Base-by-base conservation (phyloP, 2,329 filamentous ascomycete species). In the Colletotrichum magnum region DNA sequence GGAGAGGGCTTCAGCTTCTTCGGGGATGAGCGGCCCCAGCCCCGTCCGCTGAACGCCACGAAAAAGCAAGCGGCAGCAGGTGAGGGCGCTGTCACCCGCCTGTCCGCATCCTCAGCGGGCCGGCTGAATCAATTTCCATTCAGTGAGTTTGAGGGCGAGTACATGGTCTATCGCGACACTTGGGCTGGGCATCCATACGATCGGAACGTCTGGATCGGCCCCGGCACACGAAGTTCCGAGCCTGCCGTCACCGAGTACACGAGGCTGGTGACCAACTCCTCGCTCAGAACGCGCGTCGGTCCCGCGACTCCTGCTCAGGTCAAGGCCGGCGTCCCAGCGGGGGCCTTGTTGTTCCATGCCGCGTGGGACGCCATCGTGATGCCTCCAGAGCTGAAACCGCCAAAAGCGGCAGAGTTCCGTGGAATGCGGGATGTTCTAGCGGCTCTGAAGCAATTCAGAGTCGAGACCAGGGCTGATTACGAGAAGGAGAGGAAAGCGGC, bases 341-440 rank as follows among this genome's bases (percentile, higher is more conserved):
- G 79, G 0, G 77, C 80, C 1, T 83, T 81, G 63, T 75, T 90
- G 47, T 89, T 85, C 72, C 79, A 84, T 32, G 81, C 80, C 1
- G 87, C 87, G 0, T 90, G 88, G 88, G 81, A 83, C 67, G 80
- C 80, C 5, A 84, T 87, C 60, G 68, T 87, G 3, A 77, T 82
- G 70, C 82, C 83, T 7, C 59, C 51, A 0, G 68, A 70, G 15
- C 69, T 81, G 32, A 64, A 60, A 4, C 51, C 71, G 24, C 83
- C 83, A 0, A 69, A 73, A 4, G 66, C 59, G 36, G 64, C 50
- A 7, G 77, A 81, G 6, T 68, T 85, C 16, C 63, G 72, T 39
- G 73, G 68, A n/a, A 85, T 86, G 84, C 73, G 70, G 45, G 83
- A 86, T 69, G 84, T 87, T 2, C 69, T 85, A 2, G 75, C 69